Conservation (phyloP, 768 basidiomycete genomes). For the Tephrocybe sp. region DNA sequence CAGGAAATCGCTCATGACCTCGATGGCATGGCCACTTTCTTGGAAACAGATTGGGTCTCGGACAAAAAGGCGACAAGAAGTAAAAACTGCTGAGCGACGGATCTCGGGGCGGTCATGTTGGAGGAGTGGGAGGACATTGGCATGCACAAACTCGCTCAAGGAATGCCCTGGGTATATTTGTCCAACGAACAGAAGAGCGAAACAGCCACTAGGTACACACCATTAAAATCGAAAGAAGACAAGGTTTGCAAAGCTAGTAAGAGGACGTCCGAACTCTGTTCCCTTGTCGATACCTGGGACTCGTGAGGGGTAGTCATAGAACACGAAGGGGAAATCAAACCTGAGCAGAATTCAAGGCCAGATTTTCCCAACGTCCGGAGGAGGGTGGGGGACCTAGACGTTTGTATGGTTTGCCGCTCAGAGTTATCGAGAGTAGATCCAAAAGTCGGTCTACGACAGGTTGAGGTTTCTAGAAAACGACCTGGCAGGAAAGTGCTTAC, state of each 20-base stretch:
- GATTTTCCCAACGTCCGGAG: constrained; percentile 51
- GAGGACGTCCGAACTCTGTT: constrained; percentile 65
- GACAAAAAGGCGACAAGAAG: constrained; percentile 89
- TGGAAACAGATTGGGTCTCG: constrained; percentile 95
- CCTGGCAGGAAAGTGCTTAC: constrained; percentile 32
- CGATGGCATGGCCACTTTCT: constrained; percentile 91
- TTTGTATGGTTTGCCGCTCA: constrained; percentile 83
- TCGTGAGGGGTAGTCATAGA: not conserved
- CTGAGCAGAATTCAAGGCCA: constrained; percentile 46
- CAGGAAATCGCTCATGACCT: constrained; percentile 95
- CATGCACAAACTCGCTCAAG: constrained; percentile 93
- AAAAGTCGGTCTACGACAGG: constrained; percentile 73
- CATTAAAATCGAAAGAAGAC: constrained; percentile 92
- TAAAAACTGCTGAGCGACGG: constrained; percentile 83
- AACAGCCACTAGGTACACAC: constrained; percentile 36
- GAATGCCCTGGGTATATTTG: constrained; percentile 64
- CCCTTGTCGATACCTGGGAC: constrained; percentile 40
- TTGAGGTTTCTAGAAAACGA: not conserved
- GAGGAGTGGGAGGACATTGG: constrained; percentile 85
- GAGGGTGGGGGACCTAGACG: constrained; percentile 79
- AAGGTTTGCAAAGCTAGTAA: constrained; percentile 84
- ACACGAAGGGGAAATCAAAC: constrained; percentile 24
- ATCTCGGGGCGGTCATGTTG: constrained; percentile 90
- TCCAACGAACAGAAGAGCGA: constrained; percentile 1
- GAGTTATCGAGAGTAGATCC: constrained; percentile 75